A percentile compares a stretch with the other conserved stretches of the same genome.
Evolutionary conservation across 768 basidiomycete species (phyloP).

Genomic region (Leccinum pellstonianum): DNA sequence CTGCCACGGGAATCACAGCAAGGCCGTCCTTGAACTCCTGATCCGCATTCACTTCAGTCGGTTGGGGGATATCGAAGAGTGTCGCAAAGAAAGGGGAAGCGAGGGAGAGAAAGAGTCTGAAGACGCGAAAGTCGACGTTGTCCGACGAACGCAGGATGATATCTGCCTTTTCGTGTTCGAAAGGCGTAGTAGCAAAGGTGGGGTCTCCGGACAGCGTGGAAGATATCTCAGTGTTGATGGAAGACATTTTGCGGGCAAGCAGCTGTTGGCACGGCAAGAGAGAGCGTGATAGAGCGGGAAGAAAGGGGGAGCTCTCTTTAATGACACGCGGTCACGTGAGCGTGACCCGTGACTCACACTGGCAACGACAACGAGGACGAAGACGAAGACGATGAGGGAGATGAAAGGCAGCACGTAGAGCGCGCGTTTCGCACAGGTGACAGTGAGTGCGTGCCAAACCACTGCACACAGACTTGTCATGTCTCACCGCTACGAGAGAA

Average conservation of each 20-base stretch:
- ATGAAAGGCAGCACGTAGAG: no score
- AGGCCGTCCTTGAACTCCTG: neutral
- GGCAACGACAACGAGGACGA: no score
- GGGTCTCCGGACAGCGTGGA: neutral
- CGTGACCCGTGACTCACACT: no score
- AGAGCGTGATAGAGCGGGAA: neutral
- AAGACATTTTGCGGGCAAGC: neutral
- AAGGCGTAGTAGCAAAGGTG: conserved; percentile 1
- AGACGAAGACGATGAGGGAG: no score
- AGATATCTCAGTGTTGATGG: neutral
- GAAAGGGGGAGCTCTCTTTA: no score
- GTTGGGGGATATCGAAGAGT: conserved; percentile 29
- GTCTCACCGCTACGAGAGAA: no score
- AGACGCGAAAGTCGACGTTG: neutral
- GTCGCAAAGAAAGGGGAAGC: neutral
- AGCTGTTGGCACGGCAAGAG: neutral
- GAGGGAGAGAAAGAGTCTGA: neutral
- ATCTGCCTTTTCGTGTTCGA: neutral
- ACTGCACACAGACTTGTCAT: no score
- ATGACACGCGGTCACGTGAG: no score
- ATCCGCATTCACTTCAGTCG: conserved; percentile 2
- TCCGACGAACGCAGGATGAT: neutral
- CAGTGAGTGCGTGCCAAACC: no score
- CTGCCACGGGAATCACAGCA: neutral
- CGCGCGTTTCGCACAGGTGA: no score